Percentiles rank a stretch among this genome's conserved stretches.
These are phyloP conservation scores for Spatholobus suberectus DNA, from an alignment of 306 rosid genomes.

Conservation along the genomic window DNA sequence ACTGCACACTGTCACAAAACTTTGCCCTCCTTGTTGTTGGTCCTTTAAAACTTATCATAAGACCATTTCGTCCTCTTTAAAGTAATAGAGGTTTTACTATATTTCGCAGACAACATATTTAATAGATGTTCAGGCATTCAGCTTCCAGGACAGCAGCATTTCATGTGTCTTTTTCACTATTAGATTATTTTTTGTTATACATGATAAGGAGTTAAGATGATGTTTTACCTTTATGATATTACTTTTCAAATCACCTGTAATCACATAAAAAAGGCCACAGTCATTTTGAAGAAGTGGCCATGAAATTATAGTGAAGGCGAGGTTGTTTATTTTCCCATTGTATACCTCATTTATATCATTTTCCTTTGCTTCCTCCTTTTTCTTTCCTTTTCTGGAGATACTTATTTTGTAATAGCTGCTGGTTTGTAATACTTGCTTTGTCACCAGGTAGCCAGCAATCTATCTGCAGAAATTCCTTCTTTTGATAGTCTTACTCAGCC, in stretches of 20 bases:
- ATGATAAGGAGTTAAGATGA: constrained; percentile 4
- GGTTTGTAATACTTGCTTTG: constrained; percentile 1
- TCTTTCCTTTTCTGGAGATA: background rate
- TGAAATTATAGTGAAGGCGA: background rate
- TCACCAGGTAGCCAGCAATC: constrained; percentile 61
- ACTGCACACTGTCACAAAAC: background rate
- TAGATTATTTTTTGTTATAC: background rate
- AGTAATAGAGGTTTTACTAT: background rate
- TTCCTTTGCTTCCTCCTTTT: background rate
- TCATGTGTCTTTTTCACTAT: background rate
- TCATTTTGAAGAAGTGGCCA: constrained; percentile 16
- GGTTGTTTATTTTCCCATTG: background rate
- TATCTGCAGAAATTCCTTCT: constrained; percentile 53
- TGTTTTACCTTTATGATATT: background rate
- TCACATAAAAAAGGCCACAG: background rate
- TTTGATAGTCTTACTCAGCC: constrained; percentile 51
- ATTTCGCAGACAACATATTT: constrained; percentile 5
- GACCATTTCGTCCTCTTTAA: constrained; percentile 11
- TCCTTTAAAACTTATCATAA: background rate
- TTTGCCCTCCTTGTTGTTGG: background rate
- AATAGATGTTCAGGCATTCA: constrained; percentile 16
- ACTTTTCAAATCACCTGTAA: background rate
- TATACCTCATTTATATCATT: background rate
- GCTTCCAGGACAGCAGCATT: background rate
- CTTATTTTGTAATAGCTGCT: constrained; percentile 25